Base-by-base conservation (phyloP, 768 basidiomycete species). In the Trametes cinnabarina region DNA sequence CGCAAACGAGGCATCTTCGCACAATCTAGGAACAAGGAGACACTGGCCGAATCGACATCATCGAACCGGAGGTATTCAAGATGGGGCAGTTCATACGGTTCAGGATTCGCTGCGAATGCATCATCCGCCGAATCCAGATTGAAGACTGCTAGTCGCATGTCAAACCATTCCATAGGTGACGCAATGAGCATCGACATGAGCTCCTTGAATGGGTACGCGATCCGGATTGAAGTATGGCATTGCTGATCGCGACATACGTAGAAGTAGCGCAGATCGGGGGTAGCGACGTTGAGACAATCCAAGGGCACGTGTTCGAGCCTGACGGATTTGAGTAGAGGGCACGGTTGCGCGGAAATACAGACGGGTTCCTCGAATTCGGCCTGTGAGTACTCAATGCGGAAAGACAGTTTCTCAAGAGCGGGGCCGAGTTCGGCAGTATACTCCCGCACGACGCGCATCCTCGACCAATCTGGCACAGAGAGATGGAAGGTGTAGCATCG, bases 401-500 rank as follows among this genome's bases (percentile, higher is more conserved):
- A 51, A 30, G 66, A 64, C n/a, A 72, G 48, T n/a, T 62, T 55
- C 52, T 72, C 71, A 23, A 72, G 58, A 6, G 60, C 47, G 1
- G 68, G 69, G 0, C 71, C 69, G 19, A 72, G 50, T 42, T 60
- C 63, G 15, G 52, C 35, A 4, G 60, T 55, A 41, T 63, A 57
- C 25, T 64, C 60, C 28, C 63, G 66, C 28, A 71, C 64, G 20
- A 64, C 49, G 30, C 60, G 63, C 66, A 71, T 67, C 34, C 49
- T 32, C 50, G 64, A 58, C 68, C 71, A 70, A 39, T 69, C 66
- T 1, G 63, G 64, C 3, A 65, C 66, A 5, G 65, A 70, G 28
- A 71, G 57, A 25, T 64, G 61, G 56, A 72, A 69, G 12, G 63
- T 68, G 60, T 68, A 72, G 56, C 71, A 71, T 15, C 69, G 65